These are phyloP conservation scores for Biscogniauxia sp. DNA, from an alignment of 2,329 filamentous ascomycete species.

Conservation along the genomic window DNA sequence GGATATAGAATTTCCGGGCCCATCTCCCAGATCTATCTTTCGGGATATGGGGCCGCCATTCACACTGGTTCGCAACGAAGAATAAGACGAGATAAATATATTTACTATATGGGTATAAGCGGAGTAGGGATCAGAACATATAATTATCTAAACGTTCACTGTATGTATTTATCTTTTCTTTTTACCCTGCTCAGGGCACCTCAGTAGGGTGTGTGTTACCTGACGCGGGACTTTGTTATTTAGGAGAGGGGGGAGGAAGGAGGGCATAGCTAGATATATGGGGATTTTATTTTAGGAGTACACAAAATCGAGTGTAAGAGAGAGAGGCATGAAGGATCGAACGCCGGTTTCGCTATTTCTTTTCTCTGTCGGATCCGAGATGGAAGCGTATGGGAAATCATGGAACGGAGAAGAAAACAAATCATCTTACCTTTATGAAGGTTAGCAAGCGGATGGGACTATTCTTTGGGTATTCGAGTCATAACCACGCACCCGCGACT, in stretches of 20 bases:
- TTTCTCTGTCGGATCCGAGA: neutral
- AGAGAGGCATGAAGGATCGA: neutral
- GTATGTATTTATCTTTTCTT: neutral
- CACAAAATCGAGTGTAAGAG: neutral
- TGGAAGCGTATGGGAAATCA: neutral
- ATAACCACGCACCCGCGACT: neutral
- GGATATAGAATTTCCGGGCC: slow-evolving; percentile 33
- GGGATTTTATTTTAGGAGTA: neutral
- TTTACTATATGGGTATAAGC: neutral
- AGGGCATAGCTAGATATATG: neutral
- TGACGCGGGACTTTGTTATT: neutral
- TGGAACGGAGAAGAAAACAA: neutral
- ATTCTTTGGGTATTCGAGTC: neutral
- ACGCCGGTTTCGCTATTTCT: neutral
- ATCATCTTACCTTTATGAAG: neutral
- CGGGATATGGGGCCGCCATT: neutral
- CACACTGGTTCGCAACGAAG: neutral
- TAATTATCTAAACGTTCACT: neutral
- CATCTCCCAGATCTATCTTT: neutral
- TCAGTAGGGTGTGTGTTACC: neutral
- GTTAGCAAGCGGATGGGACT: neutral
- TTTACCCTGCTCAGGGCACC: neutral
- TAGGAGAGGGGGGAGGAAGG: no score
- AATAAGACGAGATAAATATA: neutral
- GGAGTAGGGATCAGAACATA: neutral